phyloP scores from a whole-genome alignment of 495 filamentous ascomycete genomes.

The Xylaria nigripes region DNA sequence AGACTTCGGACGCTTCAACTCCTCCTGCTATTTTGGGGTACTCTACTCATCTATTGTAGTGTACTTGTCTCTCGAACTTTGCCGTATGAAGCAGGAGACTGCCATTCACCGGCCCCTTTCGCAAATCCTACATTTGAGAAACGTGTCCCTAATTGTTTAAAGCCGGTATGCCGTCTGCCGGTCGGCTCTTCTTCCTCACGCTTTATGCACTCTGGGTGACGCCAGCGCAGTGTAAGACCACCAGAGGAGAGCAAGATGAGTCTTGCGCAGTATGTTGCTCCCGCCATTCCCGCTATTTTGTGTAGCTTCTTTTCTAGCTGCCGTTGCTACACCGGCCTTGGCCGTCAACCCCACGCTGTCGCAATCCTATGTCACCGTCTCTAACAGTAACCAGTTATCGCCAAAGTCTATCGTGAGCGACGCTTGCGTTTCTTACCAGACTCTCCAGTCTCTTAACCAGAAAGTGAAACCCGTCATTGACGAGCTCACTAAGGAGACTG shows the following conservation, averaged over 20 bases:
- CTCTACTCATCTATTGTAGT: not conserved
- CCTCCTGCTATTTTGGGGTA: not conserved
- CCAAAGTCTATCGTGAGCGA: constrained; percentile 62
- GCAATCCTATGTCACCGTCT: constrained; percentile 18
- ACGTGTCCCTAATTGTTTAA: constrained; percentile 9
- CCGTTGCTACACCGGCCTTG: constrained; percentile 11
- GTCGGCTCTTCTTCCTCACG: constrained; percentile 65
- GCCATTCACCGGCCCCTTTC: not conserved
- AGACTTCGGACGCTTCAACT: constrained; percentile 4
- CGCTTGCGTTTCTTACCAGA: constrained; percentile 85
- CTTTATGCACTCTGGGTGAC: constrained; percentile 63
- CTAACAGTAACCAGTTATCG: constrained; percentile 44
- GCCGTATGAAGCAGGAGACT: constrained; percentile 10
- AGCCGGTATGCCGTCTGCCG: constrained; percentile 25
- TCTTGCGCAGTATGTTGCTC: constrained; percentile 41
- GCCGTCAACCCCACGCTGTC: constrained; percentile 10
- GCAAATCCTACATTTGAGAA: not conserved
- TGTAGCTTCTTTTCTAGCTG: constrained; percentile 18
- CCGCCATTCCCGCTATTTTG: constrained; percentile 4
- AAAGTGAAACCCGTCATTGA: constrained; percentile 71
- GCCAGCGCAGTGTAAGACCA: constrained; percentile 35
- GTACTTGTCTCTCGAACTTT: not conserved
- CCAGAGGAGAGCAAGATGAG: constrained; percentile 29
- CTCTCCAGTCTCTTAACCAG: constrained; percentile 75
- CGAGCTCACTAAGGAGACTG: constrained; percentile 74